Conservation (phyloP, 208 protist species). For the Trypanosoma avium region DNA sequence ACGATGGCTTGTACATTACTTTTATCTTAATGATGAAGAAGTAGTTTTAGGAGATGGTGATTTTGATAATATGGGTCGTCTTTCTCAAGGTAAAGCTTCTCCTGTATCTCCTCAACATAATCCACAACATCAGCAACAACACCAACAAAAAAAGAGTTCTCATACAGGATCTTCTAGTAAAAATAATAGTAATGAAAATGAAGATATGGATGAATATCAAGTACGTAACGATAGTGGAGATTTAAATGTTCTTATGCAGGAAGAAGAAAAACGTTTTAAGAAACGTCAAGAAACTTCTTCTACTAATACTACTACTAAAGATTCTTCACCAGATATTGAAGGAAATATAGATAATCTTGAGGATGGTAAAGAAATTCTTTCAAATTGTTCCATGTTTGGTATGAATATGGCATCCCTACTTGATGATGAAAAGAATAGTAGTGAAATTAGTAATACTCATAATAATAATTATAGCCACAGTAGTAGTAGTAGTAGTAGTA, state of each 20-base stretch:
- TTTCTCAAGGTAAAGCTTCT: slow-evolving; percentile 6
- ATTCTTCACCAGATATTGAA: not conserved
- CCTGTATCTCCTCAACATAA: not conserved
- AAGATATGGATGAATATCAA: slow-evolving; percentile 28
- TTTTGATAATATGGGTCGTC: slow-evolving; percentile 3
- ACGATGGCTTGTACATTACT: slow-evolving; percentile 84
- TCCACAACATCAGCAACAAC: not conserved
- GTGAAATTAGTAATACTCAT: not conserved
- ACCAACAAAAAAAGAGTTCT: not conserved
- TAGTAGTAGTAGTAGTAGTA: too few species aligned
- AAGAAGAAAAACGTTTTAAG: slow-evolving; percentile 46
- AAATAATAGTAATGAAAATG: not conserved
- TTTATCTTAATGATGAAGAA: slow-evolving; percentile 74
- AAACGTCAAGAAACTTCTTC: not conserved
- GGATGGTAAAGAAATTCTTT: slow-evolving; percentile 9
- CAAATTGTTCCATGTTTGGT: slow-evolving; percentile 10
- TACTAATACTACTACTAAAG: not conserved
- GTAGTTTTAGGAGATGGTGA: slow-evolving; percentile 40
- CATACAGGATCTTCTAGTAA: slow-evolving; percentile 1
- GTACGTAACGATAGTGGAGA: slow-evolving; percentile 72
- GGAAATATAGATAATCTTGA: not conserved
- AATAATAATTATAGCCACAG: not conserved
- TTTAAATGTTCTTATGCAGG: slow-evolving; percentile 52
- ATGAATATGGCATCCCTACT: not conserved
- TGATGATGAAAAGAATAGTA: not conserved